Evolutionary conservation across 2,329 filamentous ascomycete genomes (phyloP).

Genomic region (Trichoderma oligosporum): DNA sequence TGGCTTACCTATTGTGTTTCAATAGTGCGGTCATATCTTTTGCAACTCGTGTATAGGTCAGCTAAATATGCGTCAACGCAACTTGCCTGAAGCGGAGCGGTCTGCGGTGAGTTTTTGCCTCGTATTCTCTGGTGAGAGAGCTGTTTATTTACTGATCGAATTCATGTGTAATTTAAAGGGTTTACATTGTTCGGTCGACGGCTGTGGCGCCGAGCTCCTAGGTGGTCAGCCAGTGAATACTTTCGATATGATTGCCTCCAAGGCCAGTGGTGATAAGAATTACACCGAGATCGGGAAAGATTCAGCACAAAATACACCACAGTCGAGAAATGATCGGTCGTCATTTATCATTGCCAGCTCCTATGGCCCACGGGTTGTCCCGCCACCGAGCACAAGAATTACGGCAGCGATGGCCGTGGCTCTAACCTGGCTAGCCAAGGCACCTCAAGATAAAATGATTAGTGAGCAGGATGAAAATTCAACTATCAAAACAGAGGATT

Average conservation of each 20-base stretch:
- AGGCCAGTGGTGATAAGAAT: rapidly evolving
- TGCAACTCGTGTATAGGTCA: constrained; percentile 27
- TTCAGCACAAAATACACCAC: neutral
- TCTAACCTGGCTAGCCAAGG: constrained; percentile 30
- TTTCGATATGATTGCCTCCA: neutral
- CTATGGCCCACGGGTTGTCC: constrained; percentile 16
- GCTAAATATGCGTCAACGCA: neutral
- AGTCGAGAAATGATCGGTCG: neutral
- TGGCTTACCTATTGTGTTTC: constrained; percentile 10
- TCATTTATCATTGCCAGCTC: neutral
- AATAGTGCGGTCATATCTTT: constrained; percentile 35
- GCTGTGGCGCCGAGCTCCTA: neutral
- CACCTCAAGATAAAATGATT: constrained; percentile 39
- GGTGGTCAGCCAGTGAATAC: constrained; percentile 11
- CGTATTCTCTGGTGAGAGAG: too few relatives aligned
- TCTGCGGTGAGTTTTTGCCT: neutral
- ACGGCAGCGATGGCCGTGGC: constrained; percentile 32
- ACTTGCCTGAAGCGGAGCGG: neutral
- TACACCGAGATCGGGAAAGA: constrained; percentile 29
- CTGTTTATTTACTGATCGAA: neutral
- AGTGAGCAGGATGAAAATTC: constrained; percentile 27
- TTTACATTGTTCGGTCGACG: rapidly evolving
- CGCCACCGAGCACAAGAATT: constrained; percentile 31
- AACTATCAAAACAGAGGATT: too few relatives aligned
- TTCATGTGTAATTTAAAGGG: neutral